Percentiles rank a stretch among this genome's conserved stretches.
These are phyloP conservation scores for Linnemannia exigua DNA, from an alignment of 192 early-diverging fungal species.

Conservation along the genomic window DNA sequence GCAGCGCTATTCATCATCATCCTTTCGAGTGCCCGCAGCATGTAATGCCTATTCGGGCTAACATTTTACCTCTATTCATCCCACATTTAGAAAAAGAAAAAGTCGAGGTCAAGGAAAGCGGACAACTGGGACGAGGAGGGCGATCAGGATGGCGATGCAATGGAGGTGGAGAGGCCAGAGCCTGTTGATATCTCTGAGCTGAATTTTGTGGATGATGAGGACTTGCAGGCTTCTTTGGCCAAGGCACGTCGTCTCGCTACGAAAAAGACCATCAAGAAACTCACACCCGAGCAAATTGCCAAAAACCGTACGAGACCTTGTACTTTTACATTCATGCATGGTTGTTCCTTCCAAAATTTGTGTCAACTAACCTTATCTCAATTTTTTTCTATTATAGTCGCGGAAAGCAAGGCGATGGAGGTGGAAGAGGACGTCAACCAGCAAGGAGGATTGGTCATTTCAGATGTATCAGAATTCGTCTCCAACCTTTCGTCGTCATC, in stretches of 20 bases:
- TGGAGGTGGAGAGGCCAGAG: slow-evolving; percentile 39
- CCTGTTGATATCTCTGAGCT: slow-evolving; percentile 59
- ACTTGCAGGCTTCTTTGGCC: slow-evolving; percentile 89
- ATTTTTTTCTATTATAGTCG: slow-evolving; percentile 38
- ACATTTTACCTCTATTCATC: not conserved
- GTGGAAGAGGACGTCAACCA: slow-evolving; percentile 60
- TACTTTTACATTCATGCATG: not conserved
- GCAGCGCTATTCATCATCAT: not conserved
- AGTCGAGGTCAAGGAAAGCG: slow-evolving; percentile 60
- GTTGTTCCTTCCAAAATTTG: not conserved
- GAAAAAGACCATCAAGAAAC: slow-evolving; percentile 63
- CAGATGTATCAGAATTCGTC: slow-evolving; percentile 93
- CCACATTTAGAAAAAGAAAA: slow-evolving; percentile 71
- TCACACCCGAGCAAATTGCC: slow-evolving; percentile 75
- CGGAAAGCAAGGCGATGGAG: slow-evolving; percentile 43
- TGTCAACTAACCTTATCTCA: no score
- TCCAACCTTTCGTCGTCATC: slow-evolving; percentile 55
- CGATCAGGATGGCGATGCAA: slow-evolving; percentile 58
- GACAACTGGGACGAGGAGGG: slow-evolving; percentile 66
- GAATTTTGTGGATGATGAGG: slow-evolving; percentile 96
- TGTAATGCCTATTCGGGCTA: not conserved
- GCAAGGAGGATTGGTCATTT: slow-evolving; percentile 76
- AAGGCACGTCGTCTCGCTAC: slow-evolving; percentile 74
- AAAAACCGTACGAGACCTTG: slow-evolving; percentile 57
- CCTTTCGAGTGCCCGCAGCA: not conserved